A percentile compares a stretch with the other conserved stretches of the same genome.
Conservation (phyloP, 495 filamentous ascomycete species). For the Penicillium coprophilum region DNA sequence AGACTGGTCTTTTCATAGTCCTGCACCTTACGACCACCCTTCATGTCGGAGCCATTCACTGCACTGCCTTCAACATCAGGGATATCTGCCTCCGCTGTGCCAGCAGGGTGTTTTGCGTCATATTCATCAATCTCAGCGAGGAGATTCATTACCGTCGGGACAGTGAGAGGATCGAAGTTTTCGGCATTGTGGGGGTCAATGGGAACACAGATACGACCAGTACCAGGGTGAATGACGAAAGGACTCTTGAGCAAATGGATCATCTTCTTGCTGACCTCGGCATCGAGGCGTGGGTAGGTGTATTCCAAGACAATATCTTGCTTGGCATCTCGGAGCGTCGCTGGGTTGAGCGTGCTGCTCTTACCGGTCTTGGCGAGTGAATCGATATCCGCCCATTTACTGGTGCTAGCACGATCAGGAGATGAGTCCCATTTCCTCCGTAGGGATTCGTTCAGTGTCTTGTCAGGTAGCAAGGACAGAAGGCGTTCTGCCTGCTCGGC, state of each 20-base stretch:
- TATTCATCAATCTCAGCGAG: slow-evolving; percentile 80
- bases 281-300: slow-evolving; percentile 96
- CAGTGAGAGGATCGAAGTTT: slow-evolving; percentile 79
- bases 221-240: slow-evolving; percentile 94
- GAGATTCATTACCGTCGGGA: slow-evolving; percentile 81
- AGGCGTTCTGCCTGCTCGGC: slow-evolving; percentile 68
- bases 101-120: slow-evolving; percentile 45
- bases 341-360: slow-evolving; percentile 61
- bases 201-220: slow-evolving; percentile 90
- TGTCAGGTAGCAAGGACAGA: slow-evolving; percentile 76
- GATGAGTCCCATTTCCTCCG: slow-evolving; percentile 87
- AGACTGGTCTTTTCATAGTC: slow-evolving; percentile 98
- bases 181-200: slow-evolving; percentile 72
- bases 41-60: slow-evolving; percentile 35
- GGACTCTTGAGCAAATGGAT: slow-evolving; percentile 96
- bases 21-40: slow-evolving; percentile 52
- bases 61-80: slow-evolving; percentile 43
- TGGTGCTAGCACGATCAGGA: slow-evolving; percentile 67
- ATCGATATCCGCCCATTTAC: slow-evolving; percentile 95
- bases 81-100: slow-evolving; percentile 30
- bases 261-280: slow-evolving; percentile 93
- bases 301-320: slow-evolving; percentile 95
- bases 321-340: slow-evolving; percentile 78
- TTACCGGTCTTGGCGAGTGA: slow-evolving; percentile 70
- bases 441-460: slow-evolving; percentile 67